Evolutionary conservation across 768 basidiomycete genomes (phyloP).

Genomic region (Lactarius tabidus): DNA sequence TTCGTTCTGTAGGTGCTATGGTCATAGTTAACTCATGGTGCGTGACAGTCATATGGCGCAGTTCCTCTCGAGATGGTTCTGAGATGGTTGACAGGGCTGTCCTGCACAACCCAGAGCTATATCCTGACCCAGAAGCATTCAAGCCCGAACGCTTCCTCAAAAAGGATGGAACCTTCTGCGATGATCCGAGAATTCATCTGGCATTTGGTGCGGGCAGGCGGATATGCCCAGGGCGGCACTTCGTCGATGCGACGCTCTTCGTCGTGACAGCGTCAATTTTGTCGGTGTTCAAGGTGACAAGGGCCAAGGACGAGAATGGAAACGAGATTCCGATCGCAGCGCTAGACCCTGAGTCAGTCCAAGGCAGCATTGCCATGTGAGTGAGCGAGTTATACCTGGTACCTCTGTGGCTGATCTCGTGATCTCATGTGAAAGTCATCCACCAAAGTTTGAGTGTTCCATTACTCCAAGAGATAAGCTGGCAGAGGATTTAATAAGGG

Average conservation of each 20-base stretch:
- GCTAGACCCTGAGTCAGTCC: neutral
- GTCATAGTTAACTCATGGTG: conserved; percentile 29
- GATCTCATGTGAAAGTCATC: neutral
- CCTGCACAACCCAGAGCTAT: conserved; percentile 27
- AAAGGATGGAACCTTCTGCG: conserved; percentile 5
- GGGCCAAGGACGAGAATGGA: conserved; percentile 2
- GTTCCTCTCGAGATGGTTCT: neutral
- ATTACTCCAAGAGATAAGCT: neutral
- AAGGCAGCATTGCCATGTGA: neutral
- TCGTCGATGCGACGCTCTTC: neutral
- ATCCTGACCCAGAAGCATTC: conserved; percentile 31
- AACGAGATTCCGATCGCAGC: neutral
- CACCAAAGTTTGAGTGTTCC: neutral
- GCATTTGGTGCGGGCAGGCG: neutral
- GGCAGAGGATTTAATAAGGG: neutral
- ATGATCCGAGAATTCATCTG: neutral
- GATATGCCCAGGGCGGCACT: neutral
- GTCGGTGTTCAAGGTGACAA: conserved; percentile 8
- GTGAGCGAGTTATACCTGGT: neutral
- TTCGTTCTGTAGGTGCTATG: neutral
- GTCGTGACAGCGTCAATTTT: conserved; percentile 1
- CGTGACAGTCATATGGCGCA: neutral
- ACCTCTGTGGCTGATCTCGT: neutral
- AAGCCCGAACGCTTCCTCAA: conserved; percentile 29
- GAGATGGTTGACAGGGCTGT: neutral